A percentile compares a stretch with the other conserved stretches of the same genome.
Conservation (phyloP, 306 rosid genomes). For the Pachyrhizus erosus region DNA sequence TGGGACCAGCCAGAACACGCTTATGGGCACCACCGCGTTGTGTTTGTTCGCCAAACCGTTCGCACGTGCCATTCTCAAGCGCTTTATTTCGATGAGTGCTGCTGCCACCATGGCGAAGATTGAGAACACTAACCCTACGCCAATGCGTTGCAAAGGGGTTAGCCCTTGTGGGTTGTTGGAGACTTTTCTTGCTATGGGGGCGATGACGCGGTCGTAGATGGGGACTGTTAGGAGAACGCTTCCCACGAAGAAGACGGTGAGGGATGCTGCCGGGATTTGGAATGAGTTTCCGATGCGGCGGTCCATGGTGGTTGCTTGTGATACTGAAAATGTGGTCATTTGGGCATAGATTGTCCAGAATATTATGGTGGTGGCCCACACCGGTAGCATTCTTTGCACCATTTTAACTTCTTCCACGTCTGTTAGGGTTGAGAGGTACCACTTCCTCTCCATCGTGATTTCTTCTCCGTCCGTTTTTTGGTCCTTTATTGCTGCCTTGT, state of each 20-base stretch:
- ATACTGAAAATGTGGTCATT: slow-evolving; percentile 82
- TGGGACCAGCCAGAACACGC: slow-evolving; percentile 81
- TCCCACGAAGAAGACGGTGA: slow-evolving; percentile 72
- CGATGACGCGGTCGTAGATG: slow-evolving; percentile 63
- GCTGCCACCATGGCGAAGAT: slow-evolving; percentile 71
- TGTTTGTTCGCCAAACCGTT: slow-evolving; percentile 43
- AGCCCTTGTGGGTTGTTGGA: slow-evolving; percentile 69
- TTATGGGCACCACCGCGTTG: slow-evolving; percentile 54
- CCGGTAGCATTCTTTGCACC: slow-evolving; percentile 72
- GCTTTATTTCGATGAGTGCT: slow-evolving; percentile 60
- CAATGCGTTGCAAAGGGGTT: slow-evolving; percentile 74
- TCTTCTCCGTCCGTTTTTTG: slow-evolving; percentile 20
- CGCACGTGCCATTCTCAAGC: slow-evolving; percentile 45
- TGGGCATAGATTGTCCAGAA: slow-evolving; percentile 89
- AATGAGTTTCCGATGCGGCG: slow-evolving; percentile 76
- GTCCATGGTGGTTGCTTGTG: slow-evolving; percentile 84
- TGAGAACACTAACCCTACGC: slow-evolving; percentile 66
- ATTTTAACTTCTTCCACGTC: slow-evolving; percentile 87
- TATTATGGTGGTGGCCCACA: slow-evolving; percentile 87
- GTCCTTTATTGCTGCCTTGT: slow-evolving; percentile 77
- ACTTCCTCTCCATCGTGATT: slow-evolving; percentile 41
- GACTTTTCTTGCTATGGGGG: slow-evolving; percentile 53
- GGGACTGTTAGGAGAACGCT: slow-evolving; percentile 76
- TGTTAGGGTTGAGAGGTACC: slow-evolving; percentile 77
- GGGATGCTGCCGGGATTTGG: slow-evolving; percentile 75